Evolutionary conservation across 192 early-diverging fungal species (phyloP).

Genomic region (Chytriomyces confervae): DNA sequence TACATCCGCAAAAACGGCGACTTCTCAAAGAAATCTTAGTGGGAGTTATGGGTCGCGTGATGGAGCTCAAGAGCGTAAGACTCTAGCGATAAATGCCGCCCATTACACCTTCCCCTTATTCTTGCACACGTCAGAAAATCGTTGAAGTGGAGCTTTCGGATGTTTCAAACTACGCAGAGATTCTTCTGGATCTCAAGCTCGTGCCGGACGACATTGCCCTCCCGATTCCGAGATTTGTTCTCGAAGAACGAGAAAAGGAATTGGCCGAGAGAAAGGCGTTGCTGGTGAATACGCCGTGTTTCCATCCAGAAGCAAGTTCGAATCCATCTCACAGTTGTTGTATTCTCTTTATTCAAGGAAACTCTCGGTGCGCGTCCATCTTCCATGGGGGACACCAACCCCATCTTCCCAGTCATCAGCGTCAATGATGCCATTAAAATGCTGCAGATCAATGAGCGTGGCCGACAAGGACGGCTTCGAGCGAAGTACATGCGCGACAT

Average conservation of each 20-base stretch:
- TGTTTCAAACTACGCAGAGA: constrained; percentile 56
- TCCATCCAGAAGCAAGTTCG: too few relatives aligned
- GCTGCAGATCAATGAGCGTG: constrained; percentile 65
- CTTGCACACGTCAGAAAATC: constrained; percentile 51
- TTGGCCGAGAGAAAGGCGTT: constrained; percentile 37
- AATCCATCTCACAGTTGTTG: too few relatives aligned
- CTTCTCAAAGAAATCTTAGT: constrained; percentile 57
- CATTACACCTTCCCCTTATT: neutral
- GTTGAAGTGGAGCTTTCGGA: constrained; percentile 62
- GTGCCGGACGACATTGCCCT: constrained; percentile 57
- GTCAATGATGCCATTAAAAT: constrained; percentile 56
- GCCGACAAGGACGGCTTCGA: constrained; percentile 59
- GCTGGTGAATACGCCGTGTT: constrained; percentile 32
- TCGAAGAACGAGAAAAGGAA: constrained; percentile 55
- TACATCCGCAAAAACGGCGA: constrained; percentile 68
- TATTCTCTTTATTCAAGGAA: constrained; percentile 19
- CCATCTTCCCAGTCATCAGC: constrained; percentile 56
- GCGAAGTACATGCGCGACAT: constrained; percentile 71
- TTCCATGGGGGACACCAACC: constrained; percentile 44
- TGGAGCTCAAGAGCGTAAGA: constrained; percentile 65
- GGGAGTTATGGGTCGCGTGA: constrained; percentile 55
- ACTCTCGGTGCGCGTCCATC: constrained; percentile 57
- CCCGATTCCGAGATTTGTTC: constrained; percentile 57
- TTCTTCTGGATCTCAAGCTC: constrained; percentile 65
- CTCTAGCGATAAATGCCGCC: neutral